These are phyloP conservation scores for Rhodosporidiobolus sp. DNA, from an alignment of 768 basidiomycete species.

Conservation along the genomic window DNA sequence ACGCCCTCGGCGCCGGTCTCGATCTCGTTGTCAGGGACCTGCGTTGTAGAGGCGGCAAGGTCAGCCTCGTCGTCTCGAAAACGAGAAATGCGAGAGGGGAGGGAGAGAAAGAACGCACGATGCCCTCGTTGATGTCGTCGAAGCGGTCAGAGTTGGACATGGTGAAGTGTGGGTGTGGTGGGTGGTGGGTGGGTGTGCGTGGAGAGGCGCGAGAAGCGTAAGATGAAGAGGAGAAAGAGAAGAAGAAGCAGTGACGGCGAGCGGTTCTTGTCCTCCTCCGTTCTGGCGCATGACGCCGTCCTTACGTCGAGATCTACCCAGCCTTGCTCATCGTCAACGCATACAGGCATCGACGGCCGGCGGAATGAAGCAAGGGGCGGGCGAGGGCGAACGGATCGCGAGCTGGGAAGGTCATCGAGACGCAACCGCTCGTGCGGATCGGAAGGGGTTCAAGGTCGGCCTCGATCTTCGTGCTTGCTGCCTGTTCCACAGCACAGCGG, in stretches of 20 bases:
- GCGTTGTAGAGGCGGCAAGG: background rate
- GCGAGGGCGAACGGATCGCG: too few relatives aligned
- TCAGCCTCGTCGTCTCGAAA: too few relatives aligned
- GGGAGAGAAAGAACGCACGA: constrained; percentile 22
- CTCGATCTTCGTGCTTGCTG: too few relatives aligned
- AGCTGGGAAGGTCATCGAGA: too few relatives aligned
- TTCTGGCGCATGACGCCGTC: background rate
- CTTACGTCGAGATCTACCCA: too few relatives aligned
- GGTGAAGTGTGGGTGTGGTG: background rate
- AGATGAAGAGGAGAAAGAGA: background rate
- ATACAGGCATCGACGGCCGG: too few relatives aligned
- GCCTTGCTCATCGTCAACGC: too few relatives aligned
- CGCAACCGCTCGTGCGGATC: too few relatives aligned
- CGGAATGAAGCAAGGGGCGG: too few relatives aligned
- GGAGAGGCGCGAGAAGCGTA: background rate
- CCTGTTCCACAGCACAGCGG: too few relatives aligned
- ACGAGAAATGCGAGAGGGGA: background rate
- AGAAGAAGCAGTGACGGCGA: background rate
- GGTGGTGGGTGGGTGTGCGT: background rate
- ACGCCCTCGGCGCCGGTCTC: background rate
- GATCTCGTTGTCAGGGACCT: background rate
- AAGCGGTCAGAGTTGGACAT: constrained; percentile 35
- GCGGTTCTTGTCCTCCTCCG: background rate
- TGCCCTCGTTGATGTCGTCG: constrained; percentile 22
- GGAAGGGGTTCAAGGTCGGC: too few relatives aligned